Conservation (phyloP, 768 basidiomycete genomes). For the Hebeloma cylindrosporum region DNA sequence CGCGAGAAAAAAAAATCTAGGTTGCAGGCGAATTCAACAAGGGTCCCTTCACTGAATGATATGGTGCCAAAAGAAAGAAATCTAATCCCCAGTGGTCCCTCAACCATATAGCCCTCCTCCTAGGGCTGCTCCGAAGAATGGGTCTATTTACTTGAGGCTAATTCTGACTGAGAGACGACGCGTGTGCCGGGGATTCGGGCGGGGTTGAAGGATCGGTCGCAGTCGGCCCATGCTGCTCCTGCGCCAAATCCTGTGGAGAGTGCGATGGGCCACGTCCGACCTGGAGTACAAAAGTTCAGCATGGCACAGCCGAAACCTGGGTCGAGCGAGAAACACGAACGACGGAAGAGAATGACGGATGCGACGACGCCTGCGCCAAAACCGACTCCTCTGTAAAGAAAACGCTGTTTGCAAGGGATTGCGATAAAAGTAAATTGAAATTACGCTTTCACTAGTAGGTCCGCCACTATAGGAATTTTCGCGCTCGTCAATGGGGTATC, state of each 20-base stretch:
- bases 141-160: conserved; percentile 25
- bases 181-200: conserved; percentile 84
- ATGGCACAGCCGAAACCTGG: conserved; percentile 1
- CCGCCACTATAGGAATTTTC: conserved; percentile 26
- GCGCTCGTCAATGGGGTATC: conserved; percentile 9
- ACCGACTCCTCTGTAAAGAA: conserved; percentile 68
- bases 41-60: too few species aligned
- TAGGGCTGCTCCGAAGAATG: neutral
- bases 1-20: conserved; percentile 7
- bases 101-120: neutral
- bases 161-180: conserved; percentile 50
- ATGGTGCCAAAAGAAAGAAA: too few species aligned
- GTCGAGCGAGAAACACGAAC: conserved; percentile 50
- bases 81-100: too few species aligned
- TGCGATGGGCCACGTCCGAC: conserved; percentile 90
- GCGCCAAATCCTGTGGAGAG: conserved; percentile 85
- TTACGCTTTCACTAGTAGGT: conserved; percentile 78
- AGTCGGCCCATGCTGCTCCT: conserved; percentile 88
- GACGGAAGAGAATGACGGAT: conserved; percentile 88
- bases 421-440: conserved; percentile 24
- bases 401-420: conserved; percentile 8
- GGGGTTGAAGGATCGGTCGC: conserved; percentile 91
- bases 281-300: conserved; percentile 41
- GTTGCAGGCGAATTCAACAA: conserved; percentile 5
- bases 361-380: conserved; percentile 87